Evolutionary conservation across 148 eudicot genomes (phyloP), one percentile per base, ranked within the genome.

Genomic region (Silene uniflora): DNA sequence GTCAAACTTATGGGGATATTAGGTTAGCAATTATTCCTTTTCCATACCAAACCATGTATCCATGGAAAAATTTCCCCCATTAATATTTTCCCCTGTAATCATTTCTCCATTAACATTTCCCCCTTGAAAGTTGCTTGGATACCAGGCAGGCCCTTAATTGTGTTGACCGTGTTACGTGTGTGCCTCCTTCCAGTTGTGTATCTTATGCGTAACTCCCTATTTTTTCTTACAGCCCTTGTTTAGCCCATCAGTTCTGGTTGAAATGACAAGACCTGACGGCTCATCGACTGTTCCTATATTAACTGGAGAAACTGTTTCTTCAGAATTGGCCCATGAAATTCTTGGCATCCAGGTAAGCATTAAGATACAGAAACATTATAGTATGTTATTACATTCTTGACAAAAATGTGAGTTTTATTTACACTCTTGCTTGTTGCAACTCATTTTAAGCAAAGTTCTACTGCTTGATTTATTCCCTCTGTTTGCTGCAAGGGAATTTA

Each of bases 241-340:
- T 83, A 90, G 97, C 76, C 89, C 97, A 59, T 93, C 98, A 27
- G 83, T 90, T 70, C 78, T 94, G 60, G 91, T 92, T 49, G 98
- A 94, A 80, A 91, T 94, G 73, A 87, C 92, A 42, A 89, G 96
- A 82, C 96, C 98, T 23, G 97, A 94, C 81, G 97, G 96, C 54
- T 84, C 86, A 25, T 91, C 96, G 12, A 83, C 90, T 6, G 79
- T 93, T 72, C 85, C 97, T 42, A 80, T 88, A 62, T 78, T 88
- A 71, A 84, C 73, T 77, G 91, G 97, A 59, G 96, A 91, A 84
- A 83, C 90, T 82, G 39, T 89, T 70, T 85, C 98, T 64, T 90
- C 98, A 74, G 97, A 94, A 83, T 77, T 94, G 85, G 96, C 96
- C 70, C 85, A 86, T 82, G 95, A 94, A 80, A 62, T 91, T 65